Evolutionary conservation across 2,329 filamentous ascomycete genomes (phyloP).

Genomic region (Aspergillus fructus): DNA sequence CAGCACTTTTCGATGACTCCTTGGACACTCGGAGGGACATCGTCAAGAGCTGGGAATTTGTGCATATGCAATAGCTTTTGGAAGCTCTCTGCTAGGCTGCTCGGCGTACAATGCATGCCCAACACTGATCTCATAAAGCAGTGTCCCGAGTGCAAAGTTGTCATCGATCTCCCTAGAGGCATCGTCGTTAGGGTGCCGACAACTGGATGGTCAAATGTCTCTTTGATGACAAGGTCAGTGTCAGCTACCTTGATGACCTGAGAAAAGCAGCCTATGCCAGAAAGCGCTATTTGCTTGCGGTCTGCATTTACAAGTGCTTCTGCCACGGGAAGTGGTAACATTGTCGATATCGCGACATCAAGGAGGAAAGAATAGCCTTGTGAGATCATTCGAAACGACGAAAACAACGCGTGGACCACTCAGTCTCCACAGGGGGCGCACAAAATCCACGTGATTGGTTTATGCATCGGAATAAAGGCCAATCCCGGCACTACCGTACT

Average conservation of each 20-base stretch:
- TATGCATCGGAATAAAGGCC: too few relatives aligned
- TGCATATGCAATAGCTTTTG: background rate
- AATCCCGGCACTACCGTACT: too few relatives aligned
- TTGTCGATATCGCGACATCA: background rate
- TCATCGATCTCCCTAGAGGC: background rate
- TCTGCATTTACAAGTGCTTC: background rate
- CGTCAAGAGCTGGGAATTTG: background rate
- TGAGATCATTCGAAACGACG: too few relatives aligned
- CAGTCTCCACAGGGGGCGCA: too few relatives aligned
- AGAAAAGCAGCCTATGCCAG: constrained; percentile 7
- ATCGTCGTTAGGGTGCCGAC: background rate
- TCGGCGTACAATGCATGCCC: background rate
- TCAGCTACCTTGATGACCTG: constrained; percentile 6
- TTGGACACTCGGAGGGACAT: background rate
- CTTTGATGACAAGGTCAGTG: constrained; percentile 8
- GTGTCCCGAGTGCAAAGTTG: background rate
- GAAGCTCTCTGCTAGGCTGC: background rate
- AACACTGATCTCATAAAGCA: constrained; percentile 2
- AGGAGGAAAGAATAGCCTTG: too few relatives aligned
- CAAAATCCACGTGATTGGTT: too few relatives aligned
- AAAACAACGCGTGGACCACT: too few relatives aligned
- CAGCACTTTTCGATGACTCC: background rate
- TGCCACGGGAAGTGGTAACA: background rate
- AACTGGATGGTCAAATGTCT: background rate
- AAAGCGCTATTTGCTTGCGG: background rate